A percentile compares a stretch with the other conserved stretches of the same genome.
phyloP scores from a whole-genome alignment of 768 basidiomycete genomes.

The Mycena floridula region DNA sequence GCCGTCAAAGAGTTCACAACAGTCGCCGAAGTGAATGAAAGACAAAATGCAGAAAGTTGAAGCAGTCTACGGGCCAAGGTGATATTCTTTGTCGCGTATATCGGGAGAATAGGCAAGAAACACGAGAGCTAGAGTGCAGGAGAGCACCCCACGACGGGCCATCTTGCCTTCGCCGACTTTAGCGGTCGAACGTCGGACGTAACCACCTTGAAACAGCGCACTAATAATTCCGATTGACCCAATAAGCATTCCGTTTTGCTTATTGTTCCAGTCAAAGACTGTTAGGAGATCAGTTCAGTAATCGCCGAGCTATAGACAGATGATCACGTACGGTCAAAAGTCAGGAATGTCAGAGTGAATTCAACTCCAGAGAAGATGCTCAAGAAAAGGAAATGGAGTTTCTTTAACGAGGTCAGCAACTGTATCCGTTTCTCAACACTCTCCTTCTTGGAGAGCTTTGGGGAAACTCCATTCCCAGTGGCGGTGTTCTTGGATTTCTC shows the following conservation, averaged over 20 bases:
- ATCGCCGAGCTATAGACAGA: conserved; percentile 1
- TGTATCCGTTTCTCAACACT: conserved; percentile 45
- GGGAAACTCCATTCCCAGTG: conserved; percentile 16
- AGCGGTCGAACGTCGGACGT: conserved; percentile 77
- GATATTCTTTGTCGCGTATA: conserved; percentile 34
- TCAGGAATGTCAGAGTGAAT: conserved; percentile 94
- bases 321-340: conserved; percentile 69
- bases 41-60: conserved; percentile 68
- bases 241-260: conserved; percentile 80
- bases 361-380: conserved; percentile 92
- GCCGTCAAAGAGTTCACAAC: conserved; percentile 93
- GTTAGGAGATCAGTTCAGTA: conserved; percentile 4
- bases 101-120: conserved; percentile 71
- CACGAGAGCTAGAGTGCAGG: conserved; percentile 62
- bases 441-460: conserved; percentile 20
- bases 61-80: conserved; percentile 46
- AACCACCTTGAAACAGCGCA: conserved; percentile 88
- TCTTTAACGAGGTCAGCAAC: conserved; percentile 53
- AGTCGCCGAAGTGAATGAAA: conserved; percentile 93
- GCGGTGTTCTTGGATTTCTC: conserved; percentile 14
- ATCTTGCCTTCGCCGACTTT: conserved; percentile 76
- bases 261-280: conserved; percentile 90
- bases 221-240: conserved; percentile 87
- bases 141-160: conserved; percentile 73
- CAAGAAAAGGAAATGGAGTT: conserved; percentile 80